A percentile compares a stretch with the other conserved stretches of the same genome.
Evolutionary conservation across 2,329 filamentous ascomycete genomes (phyloP).

Genomic region (Cercospora beticola): DNA sequence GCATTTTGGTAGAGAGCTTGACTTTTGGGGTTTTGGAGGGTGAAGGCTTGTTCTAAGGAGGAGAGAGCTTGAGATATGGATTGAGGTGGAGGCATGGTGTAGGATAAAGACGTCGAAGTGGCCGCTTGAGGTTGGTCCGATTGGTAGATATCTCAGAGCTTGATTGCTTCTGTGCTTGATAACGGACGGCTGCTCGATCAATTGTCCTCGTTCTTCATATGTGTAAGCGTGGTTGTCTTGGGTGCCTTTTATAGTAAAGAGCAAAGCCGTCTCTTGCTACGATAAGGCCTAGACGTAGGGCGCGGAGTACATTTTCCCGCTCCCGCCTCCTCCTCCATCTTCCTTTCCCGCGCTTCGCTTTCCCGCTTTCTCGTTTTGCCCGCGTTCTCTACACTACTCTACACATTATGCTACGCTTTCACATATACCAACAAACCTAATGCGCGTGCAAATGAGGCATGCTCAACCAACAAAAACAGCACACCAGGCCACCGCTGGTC

Average conservation of each 20-base stretch:
- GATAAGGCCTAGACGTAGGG: background rate
- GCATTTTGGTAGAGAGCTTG: constrained; percentile 34
- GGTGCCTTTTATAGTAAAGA: background rate
- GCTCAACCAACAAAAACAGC: too few relatives aligned
- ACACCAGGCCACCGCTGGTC: too few relatives aligned
- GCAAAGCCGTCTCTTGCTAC: background rate
- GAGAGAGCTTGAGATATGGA: background rate
- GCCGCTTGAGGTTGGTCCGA: background rate
- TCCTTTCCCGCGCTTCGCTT: too few relatives aligned
- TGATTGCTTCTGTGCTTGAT: background rate
- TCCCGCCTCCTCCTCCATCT: too few relatives aligned
- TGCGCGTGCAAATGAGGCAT: too few relatives aligned
- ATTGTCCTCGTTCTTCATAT: too few relatives aligned
- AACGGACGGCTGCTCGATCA: background rate
- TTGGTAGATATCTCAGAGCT: background rate
- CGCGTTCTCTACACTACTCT: too few relatives aligned
- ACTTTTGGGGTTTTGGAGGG: constrained; percentile 16
- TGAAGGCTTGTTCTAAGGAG: constrained; percentile 6
- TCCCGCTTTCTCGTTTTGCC: too few relatives aligned
- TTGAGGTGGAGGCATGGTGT: background rate
- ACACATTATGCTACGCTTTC: too few relatives aligned
- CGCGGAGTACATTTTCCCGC: background rate
- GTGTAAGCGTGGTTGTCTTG: background rate
- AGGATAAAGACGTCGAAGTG: background rate
- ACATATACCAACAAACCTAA: too few relatives aligned